A percentile compares a stretch with the other conserved stretches of the same genome.
Conservation (phyloP, 2,329 filamentous ascomycete species). For the Fulvia fulva region DNA sequence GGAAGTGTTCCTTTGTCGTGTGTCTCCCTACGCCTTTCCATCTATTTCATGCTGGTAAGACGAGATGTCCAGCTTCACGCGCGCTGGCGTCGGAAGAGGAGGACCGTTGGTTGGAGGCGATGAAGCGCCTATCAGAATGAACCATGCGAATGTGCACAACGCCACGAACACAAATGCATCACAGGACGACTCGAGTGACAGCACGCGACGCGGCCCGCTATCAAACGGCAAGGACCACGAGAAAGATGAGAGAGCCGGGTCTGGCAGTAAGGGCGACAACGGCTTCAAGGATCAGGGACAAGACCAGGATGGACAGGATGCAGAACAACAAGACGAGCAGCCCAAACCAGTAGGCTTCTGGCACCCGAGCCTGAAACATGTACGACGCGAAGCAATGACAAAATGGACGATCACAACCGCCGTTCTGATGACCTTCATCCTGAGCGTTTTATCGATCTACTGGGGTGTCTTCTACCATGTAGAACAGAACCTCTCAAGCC, state of each 20-base stretch:
- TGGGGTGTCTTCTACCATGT: conserved; percentile 56
- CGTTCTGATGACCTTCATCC: conserved; percentile 54
- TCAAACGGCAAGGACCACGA: not conserved
- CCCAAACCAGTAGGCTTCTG: conserved; percentile 42
- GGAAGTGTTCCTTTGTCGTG: not conserved
- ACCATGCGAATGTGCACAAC: not conserved
- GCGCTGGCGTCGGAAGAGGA: not conserved
- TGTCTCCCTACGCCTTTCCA: not conserved
- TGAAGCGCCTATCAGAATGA: not conserved
- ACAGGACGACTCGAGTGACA: not conserved
- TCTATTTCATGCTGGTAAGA: not conserved
- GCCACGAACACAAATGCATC: not conserved
- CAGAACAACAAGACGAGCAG: not conserved
- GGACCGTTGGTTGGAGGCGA: not conserved
- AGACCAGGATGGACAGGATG: not conserved
- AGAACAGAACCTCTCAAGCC: conserved; percentile 45
- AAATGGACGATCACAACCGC: conserved; percentile 45
- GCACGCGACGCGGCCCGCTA: not conserved
- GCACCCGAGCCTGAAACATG: conserved; percentile 38
- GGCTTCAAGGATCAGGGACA: not conserved
- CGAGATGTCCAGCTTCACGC: not conserved
- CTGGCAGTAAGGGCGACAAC: not conserved
- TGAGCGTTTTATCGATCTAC: conserved; percentile 57
- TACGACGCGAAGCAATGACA: conserved; percentile 37
- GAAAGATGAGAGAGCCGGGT: not conserved